phyloP scores from a whole-genome alignment of 1,284 basidiomycete genomes.

The Leucoagaricus sp. region DNA sequence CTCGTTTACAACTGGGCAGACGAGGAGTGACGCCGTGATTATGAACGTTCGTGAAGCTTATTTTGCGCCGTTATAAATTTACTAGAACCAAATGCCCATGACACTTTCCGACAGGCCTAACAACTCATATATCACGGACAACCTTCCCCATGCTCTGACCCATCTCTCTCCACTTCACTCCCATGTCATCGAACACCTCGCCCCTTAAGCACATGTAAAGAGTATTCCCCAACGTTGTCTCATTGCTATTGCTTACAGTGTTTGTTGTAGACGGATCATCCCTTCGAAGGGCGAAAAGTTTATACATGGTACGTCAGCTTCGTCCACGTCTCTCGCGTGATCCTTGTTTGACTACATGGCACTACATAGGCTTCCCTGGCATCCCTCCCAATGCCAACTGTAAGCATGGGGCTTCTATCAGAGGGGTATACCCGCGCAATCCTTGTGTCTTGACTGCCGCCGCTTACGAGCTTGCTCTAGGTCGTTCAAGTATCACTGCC shows the following conservation, averaged over 20 bases:
- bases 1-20: too few relatives aligned
- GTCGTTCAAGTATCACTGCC: neutral
- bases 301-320: neutral
- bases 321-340: neutral
- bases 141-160: too few relatives aligned
- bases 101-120: too few relatives aligned
- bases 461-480: neutral
- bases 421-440: neutral
- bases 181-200: too few relatives aligned
- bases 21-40: too few relatives aligned
- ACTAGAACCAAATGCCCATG: too few relatives aligned
- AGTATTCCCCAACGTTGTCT: neutral
- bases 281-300: neutral
- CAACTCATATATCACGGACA: too few relatives aligned
- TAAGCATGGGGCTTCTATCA: neutral
- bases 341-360: neutral
- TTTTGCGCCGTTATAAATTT: too few relatives aligned
- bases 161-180: too few relatives aligned
- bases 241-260: neutral
- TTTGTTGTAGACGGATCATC: neutral
- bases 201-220: too few relatives aligned
- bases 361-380: neutral
- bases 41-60: too few relatives aligned
- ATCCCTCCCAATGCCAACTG: neutral
- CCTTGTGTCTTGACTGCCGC: neutral